Evolutionary conservation across 2,329 filamentous ascomycete species (phyloP).

Genomic region (Didymella lethalis): DNA sequence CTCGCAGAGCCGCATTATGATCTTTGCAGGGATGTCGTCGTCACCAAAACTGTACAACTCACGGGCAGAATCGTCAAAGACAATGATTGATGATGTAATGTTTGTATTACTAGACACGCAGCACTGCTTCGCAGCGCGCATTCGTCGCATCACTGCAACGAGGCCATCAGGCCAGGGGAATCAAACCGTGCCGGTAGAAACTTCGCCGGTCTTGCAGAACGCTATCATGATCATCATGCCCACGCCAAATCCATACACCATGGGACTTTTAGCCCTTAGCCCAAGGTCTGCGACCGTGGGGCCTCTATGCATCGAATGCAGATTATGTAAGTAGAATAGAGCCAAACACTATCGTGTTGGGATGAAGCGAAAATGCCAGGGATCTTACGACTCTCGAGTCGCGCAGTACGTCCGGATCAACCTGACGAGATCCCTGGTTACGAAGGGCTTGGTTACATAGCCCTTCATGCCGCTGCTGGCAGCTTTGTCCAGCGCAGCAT

Average conservation of each 20-base stretch:
- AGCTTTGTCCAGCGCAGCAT: constrained; percentile 67
- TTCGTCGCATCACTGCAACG: constrained; percentile 14
- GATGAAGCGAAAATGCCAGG: constrained; percentile 13
- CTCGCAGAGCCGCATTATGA: constrained; percentile 6
- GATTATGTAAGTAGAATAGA: constrained; percentile 23
- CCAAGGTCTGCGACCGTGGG: constrained; percentile 1
- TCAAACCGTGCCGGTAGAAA: constrained; percentile 22
- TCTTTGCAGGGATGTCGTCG: not conserved
- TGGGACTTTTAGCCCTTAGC: constrained; percentile 12
- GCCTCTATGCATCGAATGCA: constrained; percentile 21
- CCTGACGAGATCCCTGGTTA: constrained; percentile 67
- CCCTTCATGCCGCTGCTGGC: constrained; percentile 71
- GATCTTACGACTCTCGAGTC: constrained; percentile 15
- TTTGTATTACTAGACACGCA: constrained; percentile 15
- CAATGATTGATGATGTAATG: constrained; percentile 6
- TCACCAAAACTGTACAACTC: not conserved
- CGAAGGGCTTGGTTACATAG: constrained; percentile 74
- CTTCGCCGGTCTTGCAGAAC: constrained; percentile 21
- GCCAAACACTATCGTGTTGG: constrained; percentile 16
- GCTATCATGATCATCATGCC: constrained; percentile 33
- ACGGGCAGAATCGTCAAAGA: not conserved
- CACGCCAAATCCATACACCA: constrained; percentile 18
- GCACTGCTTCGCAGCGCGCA: constrained; percentile 11
- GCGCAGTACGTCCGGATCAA: constrained; percentile 62
- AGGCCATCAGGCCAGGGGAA: constrained; percentile 20